Evolutionary conservation across 2,329 filamentous ascomycete species (phyloP), one percentile per base, ranked within the genome.

Genomic region (Penicillium sclerotigenum): DNA sequence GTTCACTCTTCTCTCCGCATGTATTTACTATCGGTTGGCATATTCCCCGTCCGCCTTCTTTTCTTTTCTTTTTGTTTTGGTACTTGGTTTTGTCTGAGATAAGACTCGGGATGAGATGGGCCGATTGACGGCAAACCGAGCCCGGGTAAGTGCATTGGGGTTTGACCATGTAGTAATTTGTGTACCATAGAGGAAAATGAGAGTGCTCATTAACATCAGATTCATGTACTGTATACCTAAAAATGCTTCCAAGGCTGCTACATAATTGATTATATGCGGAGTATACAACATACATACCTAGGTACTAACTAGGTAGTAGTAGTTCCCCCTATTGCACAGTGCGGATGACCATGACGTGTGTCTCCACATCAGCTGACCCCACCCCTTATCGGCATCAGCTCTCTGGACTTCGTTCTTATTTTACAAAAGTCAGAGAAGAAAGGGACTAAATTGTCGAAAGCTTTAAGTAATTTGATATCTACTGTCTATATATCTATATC

Each of bases 1-100:
- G 49, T 53, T 53, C 51, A 42, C 40, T 59, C 59, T 65, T 60
- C 60, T 59, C 57, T 60, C 58, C 57, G 57, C 56, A 54, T 69
- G 67, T 70, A 71, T 65, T 68, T 69, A 68, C 58, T 67, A 64
- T 52, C 50, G 54, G 48, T 54, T 57, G 60, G 63, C 61, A 66
- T 66, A 67, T 62, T 64, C 59, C 60, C 53, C 53, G 53, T 36
- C 53, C 47, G 53, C 42, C 50, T 52, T 52, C 47, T 54, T 54
- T 59, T 58, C 55, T 59, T 59, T 57, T 60, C 43, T 52, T 53
- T 51, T 46, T 50, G 50, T 52, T 56, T 57, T 60, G 52, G 50
- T 48, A 53, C 56, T 52, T 37, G 56, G 51, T 55, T 48, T 48
- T 52, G 55, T 59, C 38, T 51, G 48, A 45, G 37, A 45, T 57